Conservation (phyloP, 352 stramenopile genomes). For the Globisporangium cystogenes region DNA sequence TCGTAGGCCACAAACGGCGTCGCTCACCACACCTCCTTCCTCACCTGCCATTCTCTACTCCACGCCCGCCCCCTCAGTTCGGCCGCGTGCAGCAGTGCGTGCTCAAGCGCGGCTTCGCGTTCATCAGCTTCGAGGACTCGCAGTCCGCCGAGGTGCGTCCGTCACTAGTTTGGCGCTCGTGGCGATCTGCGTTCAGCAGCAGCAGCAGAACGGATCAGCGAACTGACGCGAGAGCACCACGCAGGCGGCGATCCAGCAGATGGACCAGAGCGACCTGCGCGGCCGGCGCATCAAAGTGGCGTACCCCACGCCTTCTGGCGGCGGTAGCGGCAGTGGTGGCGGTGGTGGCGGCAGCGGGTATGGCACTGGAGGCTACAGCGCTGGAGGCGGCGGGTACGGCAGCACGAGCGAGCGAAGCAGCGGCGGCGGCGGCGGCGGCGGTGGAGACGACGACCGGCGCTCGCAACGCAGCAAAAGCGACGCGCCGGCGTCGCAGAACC, state of each 20-base stretch:
- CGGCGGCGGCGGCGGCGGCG: conserved; percentile 3
- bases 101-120: conserved; percentile 57
- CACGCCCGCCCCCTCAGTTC: conserved; percentile 22
- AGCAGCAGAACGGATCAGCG: too few relatives aligned
- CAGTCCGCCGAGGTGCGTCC: conserved; percentile 29
- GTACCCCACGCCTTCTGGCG: conserved; percentile 21
- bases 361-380: too few relatives aligned
- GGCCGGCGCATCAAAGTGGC: conserved; percentile 38
- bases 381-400: too few relatives aligned
- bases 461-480: neutral
- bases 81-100: conserved; percentile 36
- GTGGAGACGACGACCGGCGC: neutral
- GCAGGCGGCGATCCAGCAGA: conserved; percentile 30
- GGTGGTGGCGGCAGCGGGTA: neutral
- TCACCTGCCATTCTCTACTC: neutral
- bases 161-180: too few relatives aligned
- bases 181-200: too few relatives aligned
- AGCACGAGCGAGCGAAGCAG: neutral
- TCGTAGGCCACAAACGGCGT: too few relatives aligned
- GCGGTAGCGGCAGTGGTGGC: neutral
- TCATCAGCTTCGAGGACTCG: conserved; percentile 45
- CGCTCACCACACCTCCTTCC: too few relatives aligned
- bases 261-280: conserved; percentile 44
- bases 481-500: conserved; percentile 26
- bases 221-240: neutral